Evolutionary conservation across 75 land plant genomes (phyloP), one percentile per base, ranked within the genome.

Genomic region (Pseudotsuga menziesii): DNA sequence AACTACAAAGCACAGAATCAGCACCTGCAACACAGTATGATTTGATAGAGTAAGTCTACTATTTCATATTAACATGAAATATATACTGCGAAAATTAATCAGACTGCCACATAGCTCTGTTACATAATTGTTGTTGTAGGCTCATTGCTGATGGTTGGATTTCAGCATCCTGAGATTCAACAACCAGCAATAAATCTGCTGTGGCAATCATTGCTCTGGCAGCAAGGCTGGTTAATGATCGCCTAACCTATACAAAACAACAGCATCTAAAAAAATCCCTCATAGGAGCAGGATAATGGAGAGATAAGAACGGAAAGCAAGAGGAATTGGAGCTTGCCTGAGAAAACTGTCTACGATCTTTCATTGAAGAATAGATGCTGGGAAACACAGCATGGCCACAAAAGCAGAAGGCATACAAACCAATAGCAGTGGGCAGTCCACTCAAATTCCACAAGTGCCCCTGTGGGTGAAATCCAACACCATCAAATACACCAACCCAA

Each of bases 311-410:
- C 5, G 17, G 2, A 69, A 69, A 25, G 13, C 8, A n/a, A 20
- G 8, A 41, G 48, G 41, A 39, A 22, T 4, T 69, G 39, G 41
- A n/a, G 57, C 72, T 83, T 84, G 86, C 92, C 80, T 48, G 64
- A 9, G 88, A 75, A 81, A 92, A 94, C 36, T 92, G 82, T 13
- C 36, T 76, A 73, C 78, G 83, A 4, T 93, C 77, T 63, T 82
- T 88, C 94, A 93, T 91, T 17, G 98, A 96, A 44, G 76, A 81
- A 79, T 88, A 91, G 2, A 96, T 79, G 57, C 87, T 89, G 63
- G 98, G 98, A 73, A 96, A 91, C 27, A 96, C 90, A 0, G 96
- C 88, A 85, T 96, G 98, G 26, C 92, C 95, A 73, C 90, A 91
- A 78, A 82, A 96, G 73, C 96, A 96, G 44, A 96, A 93, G 55